Evolutionary conservation across 1,139 yeast genomes (phyloP), one percentile per base, ranked within the genome.

Genomic region (Candida mesenterica): DNA sequence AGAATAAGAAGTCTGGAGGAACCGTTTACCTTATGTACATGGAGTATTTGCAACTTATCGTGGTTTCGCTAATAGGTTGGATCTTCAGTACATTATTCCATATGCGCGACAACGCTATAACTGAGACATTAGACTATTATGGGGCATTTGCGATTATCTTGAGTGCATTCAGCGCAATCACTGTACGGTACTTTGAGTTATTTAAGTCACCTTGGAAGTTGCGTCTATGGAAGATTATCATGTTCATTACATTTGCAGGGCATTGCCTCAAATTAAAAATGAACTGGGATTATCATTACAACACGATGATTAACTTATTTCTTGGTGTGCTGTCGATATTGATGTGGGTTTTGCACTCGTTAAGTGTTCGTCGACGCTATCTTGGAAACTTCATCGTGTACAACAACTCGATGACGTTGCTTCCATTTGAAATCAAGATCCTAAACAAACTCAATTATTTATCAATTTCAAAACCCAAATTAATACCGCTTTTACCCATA

Each of bases 91-190:
- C 61, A 4, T 35, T 68, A 14, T 70, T 69, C 45, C 76, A 70
- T 44, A 59, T 59, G 19, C 51, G 72, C 31, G 76, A 70, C 41
- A 55, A 54, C 22, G 47, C 62, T 0, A n/a, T 55, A 2, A 68
- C 75, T 3, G 76, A 70, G 41, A 57, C 69, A 2, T 46, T 69
- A 34, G 76, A 70, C 44, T 70, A 70, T 43, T 59, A 60, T 40
- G 75, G 75, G 0, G 76, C 76, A 1, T 65, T 68, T 29, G 61
- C 61, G 15, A 66, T 70, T 4, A 59, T 70, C 5, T 44, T 68
- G 24, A 51, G 61, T 35, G 68, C 66, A 39, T 65, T 68, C 45
- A 65, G 63, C 39, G 63, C 61, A 2, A 62, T 70, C 3, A 41
- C 47, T 4, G 55, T 66, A 2, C 44, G 76, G 24, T 62, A 48